Conservation (phyloP, 2,329 filamentous ascomycete species). For the Byssothecium circinans region DNA sequence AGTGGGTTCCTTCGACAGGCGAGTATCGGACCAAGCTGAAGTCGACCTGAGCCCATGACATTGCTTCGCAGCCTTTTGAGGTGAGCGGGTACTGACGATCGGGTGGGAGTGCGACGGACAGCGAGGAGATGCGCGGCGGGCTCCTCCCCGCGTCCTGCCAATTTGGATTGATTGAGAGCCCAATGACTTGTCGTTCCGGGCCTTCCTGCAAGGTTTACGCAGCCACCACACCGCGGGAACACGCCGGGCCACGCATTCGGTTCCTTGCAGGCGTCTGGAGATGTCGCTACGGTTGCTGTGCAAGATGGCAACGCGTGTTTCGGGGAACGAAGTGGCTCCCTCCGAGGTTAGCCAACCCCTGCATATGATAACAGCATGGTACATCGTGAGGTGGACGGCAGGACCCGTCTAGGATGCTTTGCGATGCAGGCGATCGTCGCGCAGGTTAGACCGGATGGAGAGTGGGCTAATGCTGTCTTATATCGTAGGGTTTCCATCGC, state of each 20-base stretch:
- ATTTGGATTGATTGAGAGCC: slow-evolving; percentile 15
- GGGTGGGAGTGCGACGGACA: no score
- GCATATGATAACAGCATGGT: no score
- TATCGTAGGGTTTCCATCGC: background rate
- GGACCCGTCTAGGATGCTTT: no score
- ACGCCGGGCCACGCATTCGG: background rate
- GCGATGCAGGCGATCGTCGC: no score
- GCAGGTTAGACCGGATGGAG: no score
- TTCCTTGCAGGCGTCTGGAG: background rate
- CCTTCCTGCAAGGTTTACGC: slow-evolving; percentile 11
- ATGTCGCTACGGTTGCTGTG: background rate
- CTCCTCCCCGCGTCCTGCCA: slow-evolving; percentile 9
- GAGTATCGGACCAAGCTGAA: slow-evolving; percentile 34
- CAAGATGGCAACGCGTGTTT: no score
- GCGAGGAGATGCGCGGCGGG: background rate
- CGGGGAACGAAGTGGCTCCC: no score
- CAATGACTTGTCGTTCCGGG: slow-evolving; percentile 12
- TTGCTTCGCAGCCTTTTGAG: slow-evolving; percentile 15
- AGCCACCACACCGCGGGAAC: slow-evolving; percentile 5
- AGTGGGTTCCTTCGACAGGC: slow-evolving; percentile 32
- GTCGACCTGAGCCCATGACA: slow-evolving; percentile 33
- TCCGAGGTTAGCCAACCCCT: no score
- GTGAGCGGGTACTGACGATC: slow-evolving; percentile 1
- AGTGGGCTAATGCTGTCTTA: background rate
- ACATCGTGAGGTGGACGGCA: no score